Evolutionary conservation across 2,329 filamentous ascomycete genomes (phyloP).

Genomic region (Pyrenophora teres): DNA sequence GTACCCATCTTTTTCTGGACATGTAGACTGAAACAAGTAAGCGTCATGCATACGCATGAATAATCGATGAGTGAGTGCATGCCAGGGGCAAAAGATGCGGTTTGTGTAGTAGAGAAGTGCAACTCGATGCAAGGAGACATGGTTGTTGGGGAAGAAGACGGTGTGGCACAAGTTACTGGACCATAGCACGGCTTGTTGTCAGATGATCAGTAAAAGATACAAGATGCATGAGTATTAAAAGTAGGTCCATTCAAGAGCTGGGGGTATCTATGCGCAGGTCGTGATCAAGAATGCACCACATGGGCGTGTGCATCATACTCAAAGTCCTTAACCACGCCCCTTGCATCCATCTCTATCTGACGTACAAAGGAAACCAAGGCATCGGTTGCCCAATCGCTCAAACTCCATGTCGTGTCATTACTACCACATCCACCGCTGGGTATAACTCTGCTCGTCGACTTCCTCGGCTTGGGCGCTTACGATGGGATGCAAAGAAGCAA

Average conservation of each 20-base stretch:
- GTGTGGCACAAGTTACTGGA: no score
- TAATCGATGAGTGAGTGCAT: background rate
- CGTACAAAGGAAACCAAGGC: slow-evolving; percentile 5
- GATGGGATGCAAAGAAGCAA: no score
- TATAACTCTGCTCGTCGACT: background rate
- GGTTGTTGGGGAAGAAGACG: background rate
- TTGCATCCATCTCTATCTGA: slow-evolving; percentile 14
- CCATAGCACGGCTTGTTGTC: no score
- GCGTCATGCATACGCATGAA: background rate
- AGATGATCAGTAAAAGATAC: background rate
- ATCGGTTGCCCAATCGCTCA: background rate
- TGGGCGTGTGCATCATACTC: no score
- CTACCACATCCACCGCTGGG: slow-evolving; percentile 2
- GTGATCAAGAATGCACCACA: slow-evolving; percentile 19
- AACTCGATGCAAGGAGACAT: no score
- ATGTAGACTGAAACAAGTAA: no score
- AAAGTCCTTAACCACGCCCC: slow-evolving; percentile 11
- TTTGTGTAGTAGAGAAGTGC: no score
- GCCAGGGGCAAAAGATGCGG: no score
- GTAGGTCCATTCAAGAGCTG: slow-evolving; percentile 23
- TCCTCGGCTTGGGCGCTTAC: background rate
- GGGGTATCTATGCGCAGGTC: slow-evolving; percentile 32
- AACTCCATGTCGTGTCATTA: slow-evolving; percentile 9
- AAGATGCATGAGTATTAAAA: slow-evolving; percentile 10
- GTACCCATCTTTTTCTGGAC: no score